Evolutionary conservation across 805 yeast species (phyloP), one percentile per base, ranked within the genome.

Genomic region (Candida berthetii): DNA sequence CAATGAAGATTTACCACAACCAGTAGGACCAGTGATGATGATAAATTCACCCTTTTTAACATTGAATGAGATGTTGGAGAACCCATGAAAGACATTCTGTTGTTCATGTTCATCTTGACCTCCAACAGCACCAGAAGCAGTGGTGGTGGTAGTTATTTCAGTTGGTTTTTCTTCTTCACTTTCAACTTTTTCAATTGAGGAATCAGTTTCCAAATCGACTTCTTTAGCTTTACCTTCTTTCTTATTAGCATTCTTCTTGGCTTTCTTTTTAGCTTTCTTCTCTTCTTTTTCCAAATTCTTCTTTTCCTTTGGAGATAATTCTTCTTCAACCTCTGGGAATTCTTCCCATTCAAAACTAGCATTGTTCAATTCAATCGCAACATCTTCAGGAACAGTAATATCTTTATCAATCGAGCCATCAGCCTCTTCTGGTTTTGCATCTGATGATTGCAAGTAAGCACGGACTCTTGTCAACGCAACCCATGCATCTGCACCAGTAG

Each of bases 1-100:
- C 19, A 88, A 63, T 0, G 93, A 83, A 0, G 90, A 68, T 56
- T 87, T 87, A 43, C 96, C 96, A 3, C 87, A 71, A 3, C 96
- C 96, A 53, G 87, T 84, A 1, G 81, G 62, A 14, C 96, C 96
- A 0, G 90, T 82, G 13, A 85, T 68, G 41, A 84, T 82, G 7
- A 87, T 64, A 39, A 89, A 76, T 54, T 86, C 95, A 18, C 85
- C 85, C 42, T 73, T 74, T 35, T 66, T 60, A 36, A 87, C 65
- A 1, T 61, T 55, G 0, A n/a, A n/a, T n/a, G n/a, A n/a, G n/a
- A n/a, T n/a, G n/a, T n/a, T n/a, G n/a, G n/a, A n/a, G n/a, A n/a
- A n/a, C n/a, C n/a, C n/a, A n/a, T n/a, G n/a, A n/a, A n/a, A n/a
- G n/a, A n/a, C n/a, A n/a, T n/a, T n/a, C n/a, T n/a, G n/a, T n/a